These are phyloP conservation scores for Rhododendron henanense DNA, from an alignment of 148 eudicot genomes.

Conservation along the genomic window DNA sequence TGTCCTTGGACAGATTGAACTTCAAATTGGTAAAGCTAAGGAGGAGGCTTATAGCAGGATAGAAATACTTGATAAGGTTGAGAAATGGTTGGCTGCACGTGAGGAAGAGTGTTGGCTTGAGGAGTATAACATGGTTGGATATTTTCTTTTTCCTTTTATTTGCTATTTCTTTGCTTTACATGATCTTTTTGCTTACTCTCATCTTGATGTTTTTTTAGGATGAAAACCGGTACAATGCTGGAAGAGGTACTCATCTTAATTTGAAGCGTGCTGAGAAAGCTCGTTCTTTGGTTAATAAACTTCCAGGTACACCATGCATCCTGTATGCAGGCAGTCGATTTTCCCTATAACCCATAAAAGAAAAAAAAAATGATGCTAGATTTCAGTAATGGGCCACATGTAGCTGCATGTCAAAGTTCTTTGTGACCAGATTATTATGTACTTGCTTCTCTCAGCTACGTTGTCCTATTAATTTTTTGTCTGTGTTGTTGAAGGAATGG, in stretches of 20 bases:
- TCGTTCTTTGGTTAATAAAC: conserved; percentile 70
- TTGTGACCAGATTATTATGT: not conserved
- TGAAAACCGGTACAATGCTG: conserved; percentile 91
- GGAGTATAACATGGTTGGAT: conserved; percentile 72
- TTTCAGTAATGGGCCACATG: not conserved
- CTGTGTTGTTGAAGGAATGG: conserved; percentile 55
- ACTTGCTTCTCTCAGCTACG: not conserved
- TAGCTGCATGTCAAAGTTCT: not conserved
- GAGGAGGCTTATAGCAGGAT: conserved; percentile 90
- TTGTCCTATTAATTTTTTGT: not conserved
- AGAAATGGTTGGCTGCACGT: conserved; percentile 88
- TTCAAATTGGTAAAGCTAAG: conserved; percentile 63
- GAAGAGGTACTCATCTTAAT: conserved; percentile 86
- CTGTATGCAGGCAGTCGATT: not conserved
- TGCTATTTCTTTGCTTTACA: not conserved
- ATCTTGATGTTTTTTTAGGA: conserved; percentile 46
- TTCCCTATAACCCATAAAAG: not conserved
- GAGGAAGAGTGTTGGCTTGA: conserved; percentile 98
- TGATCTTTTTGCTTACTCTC: not conserved
- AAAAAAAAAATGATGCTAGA: not conserved
- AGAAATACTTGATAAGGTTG: conserved; percentile 84
- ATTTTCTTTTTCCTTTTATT: conserved; percentile 7
- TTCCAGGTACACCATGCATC: conserved; percentile 62
- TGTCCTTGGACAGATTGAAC: conserved; percentile 76
- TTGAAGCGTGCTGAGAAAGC: conserved; percentile 99